Percentiles rank a stretch among this genome's conserved stretches.
Conservation (phyloP, 2,329 filamentous ascomycete genomes). For the Pseudogymnoascus sp. region DNA sequence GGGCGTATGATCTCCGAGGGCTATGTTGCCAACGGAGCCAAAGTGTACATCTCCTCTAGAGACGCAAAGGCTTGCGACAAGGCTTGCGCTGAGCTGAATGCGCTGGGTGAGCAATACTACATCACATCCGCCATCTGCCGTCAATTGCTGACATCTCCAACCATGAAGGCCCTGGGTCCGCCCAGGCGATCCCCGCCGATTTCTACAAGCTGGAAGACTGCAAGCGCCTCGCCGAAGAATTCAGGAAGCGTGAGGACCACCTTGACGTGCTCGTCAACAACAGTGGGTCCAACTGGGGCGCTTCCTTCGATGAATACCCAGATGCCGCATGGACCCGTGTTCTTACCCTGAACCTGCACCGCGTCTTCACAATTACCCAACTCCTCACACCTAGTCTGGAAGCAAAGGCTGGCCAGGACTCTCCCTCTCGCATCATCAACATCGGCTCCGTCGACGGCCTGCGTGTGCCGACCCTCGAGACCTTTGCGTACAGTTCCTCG, state of each 20-base stretch:
- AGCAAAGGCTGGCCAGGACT: constrained; percentile 35
- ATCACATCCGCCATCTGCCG: not conserved
- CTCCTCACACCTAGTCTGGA: constrained; percentile 58
- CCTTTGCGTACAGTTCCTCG: constrained; percentile 52
- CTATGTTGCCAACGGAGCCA: constrained; percentile 58
- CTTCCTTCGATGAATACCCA: constrained; percentile 52
- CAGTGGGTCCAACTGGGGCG: constrained; percentile 59
- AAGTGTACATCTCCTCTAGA: constrained; percentile 63
- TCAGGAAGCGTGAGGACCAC: constrained; percentile 44
- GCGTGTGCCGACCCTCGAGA: constrained; percentile 51
- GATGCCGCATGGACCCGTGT: constrained; percentile 52
- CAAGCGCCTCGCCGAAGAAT: constrained; percentile 49
- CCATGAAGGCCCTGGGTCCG: constrained; percentile 40
- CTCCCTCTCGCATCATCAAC: constrained; percentile 55
- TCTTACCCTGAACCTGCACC: constrained; percentile 55
- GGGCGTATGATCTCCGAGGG: constrained; percentile 63
- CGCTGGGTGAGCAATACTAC: constrained; percentile 35
- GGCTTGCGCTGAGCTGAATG: constrained; percentile 50
- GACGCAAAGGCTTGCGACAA: constrained; percentile 56
- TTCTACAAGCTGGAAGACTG: constrained; percentile 57
- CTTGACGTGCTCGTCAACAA: constrained; percentile 63
- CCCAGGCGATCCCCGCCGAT: constrained; percentile 55
- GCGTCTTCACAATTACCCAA: constrained; percentile 58
- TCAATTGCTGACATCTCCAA: not conserved
- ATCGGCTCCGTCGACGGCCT: constrained; percentile 60